Percentiles rank a stretch among this genome's conserved stretches.
phyloP scores from a whole-genome alignment of 148 eudicot species.

The Hydrangea macrophylla region DNA sequence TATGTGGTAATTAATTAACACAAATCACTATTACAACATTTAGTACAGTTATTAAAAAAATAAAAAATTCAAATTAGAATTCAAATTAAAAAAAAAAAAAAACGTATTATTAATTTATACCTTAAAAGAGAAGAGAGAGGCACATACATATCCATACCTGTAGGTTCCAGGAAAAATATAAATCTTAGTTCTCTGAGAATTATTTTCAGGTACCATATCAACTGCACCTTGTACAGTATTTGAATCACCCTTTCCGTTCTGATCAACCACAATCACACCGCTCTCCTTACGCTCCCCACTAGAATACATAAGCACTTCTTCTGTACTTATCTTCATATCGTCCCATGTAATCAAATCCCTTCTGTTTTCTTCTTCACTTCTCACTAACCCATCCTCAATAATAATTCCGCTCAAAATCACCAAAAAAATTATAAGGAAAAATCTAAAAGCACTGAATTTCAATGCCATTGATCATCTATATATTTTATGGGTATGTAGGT shows the following conservation, averaged over 20 bases:
- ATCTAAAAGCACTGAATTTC: neutral
- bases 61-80: no score
- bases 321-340: conserved; percentile 44
- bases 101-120: neutral
- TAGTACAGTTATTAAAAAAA: no score
- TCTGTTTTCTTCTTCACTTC: neutral
- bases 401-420: conserved; percentile 5
- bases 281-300: conserved; percentile 3
- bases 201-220: conserved; percentile 63
- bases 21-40: no score
- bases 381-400: conserved; percentile 8
- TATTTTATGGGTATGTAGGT: neutral
- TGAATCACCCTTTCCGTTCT: conserved; percentile 71
- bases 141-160: conserved; percentile 41
- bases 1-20: no score
- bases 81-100: no score
- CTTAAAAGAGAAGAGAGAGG: neutral
- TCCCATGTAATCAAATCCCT: conserved; percentile 44
- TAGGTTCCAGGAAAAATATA: conserved; percentile 79
- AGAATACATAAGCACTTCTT: neutral
- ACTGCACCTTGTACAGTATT: conserved; percentile 79
- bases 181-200: conserved; percentile 61
- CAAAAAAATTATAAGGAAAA: neutral
- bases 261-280: conserved; percentile 62
- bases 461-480: neutral